A percentile compares a stretch with the other conserved stretches of the same genome.
These are phyloP conservation scores for Aspergillus sp. DNA, from an alignment of 2,329 filamentous ascomycete genomes.

Conservation along the genomic window DNA sequence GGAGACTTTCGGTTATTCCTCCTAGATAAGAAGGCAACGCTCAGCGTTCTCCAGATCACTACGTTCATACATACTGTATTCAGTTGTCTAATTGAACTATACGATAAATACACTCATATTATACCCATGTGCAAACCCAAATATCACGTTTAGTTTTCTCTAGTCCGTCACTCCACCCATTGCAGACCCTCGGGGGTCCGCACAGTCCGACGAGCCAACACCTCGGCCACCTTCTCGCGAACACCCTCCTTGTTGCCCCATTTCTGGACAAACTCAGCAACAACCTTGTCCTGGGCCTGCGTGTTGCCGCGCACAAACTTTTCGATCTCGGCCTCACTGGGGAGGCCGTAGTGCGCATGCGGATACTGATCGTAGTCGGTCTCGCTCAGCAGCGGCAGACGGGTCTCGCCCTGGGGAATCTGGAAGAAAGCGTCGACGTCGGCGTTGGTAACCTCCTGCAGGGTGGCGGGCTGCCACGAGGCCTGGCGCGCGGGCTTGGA, in stretches of 20 bases:
- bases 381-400: constrained; percentile 62
- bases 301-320: constrained; percentile 42
- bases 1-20: no score
- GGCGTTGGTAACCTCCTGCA: constrained; percentile 63
- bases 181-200: constrained; percentile 42
- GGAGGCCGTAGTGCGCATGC: constrained; percentile 66
- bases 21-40: no score
- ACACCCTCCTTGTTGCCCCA: constrained; percentile 68
- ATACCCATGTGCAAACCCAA: constrained; percentile 6
- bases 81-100: not conserved
- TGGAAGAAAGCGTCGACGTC: constrained; percentile 70
- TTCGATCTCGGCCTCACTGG: constrained; percentile 61
- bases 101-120: constrained; percentile 5
- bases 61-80: no score
- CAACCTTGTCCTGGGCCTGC: constrained; percentile 57
- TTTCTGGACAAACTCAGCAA: constrained; percentile 60
- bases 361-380: constrained; percentile 72
- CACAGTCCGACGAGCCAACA: constrained; percentile 62
- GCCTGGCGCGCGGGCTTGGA: constrained; percentile 66
- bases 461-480: constrained; percentile 71
- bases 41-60: no score
- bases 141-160: constrained; percentile 2
- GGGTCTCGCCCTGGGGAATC: constrained; percentile 42
- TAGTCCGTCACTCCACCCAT: constrained; percentile 21
- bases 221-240: constrained; percentile 65